Evolutionary conservation across 2,329 filamentous ascomycete genomes (phyloP).

Genomic region (Geosmithia morbida): DNA sequence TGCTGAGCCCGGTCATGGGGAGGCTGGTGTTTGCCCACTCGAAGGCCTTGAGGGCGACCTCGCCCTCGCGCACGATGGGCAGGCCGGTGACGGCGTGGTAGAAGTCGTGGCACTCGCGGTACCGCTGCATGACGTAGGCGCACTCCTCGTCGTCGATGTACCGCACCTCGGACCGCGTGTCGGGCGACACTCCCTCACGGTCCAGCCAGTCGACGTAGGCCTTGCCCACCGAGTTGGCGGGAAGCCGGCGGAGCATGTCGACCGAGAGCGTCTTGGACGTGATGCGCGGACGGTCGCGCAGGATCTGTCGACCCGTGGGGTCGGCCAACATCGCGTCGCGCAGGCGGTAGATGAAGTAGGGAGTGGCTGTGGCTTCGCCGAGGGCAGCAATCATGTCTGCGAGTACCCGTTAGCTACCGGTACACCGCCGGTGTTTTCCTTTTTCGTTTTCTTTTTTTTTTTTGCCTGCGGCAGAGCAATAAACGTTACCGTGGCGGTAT

Average conservation of each 20-base stretch:
- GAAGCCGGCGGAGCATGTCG: conserved; percentile 55
- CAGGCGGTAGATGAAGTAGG: conserved; percentile 87
- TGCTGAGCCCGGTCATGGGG: conserved; percentile 84
- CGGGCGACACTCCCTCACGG: conserved; percentile 81
- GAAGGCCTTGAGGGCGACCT: conserved; percentile 94
- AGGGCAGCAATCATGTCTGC: conserved; percentile 83
- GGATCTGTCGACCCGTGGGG: conserved; percentile 76
- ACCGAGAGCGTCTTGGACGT: conserved; percentile 59
- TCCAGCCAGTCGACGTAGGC: conserved; percentile 88
- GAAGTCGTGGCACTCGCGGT: conserved; percentile 95
- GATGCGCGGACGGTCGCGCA: conserved; percentile 79
- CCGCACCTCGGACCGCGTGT: conserved; percentile 67
- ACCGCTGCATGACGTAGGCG: conserved; percentile 97
- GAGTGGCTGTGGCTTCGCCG: conserved; percentile 88
- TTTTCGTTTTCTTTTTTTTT: too few relatives aligned
- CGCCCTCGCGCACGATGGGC: conserved; percentile 84
- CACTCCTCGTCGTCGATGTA: conserved; percentile 94
- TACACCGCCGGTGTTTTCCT: too few relatives aligned
- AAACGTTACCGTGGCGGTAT: conserved; percentile 53
- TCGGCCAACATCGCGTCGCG: conserved; percentile 80
- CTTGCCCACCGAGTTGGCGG: conserved; percentile 60
- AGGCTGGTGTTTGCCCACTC: conserved; percentile 91
- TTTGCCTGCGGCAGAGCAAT: too few relatives aligned
- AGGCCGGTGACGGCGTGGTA: conserved; percentile 90
- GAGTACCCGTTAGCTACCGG: background rate